These are phyloP conservation scores for Suillus subalutaceus DNA, from an alignment of 768 basidiomycete genomes.

Conservation along the genomic window DNA sequence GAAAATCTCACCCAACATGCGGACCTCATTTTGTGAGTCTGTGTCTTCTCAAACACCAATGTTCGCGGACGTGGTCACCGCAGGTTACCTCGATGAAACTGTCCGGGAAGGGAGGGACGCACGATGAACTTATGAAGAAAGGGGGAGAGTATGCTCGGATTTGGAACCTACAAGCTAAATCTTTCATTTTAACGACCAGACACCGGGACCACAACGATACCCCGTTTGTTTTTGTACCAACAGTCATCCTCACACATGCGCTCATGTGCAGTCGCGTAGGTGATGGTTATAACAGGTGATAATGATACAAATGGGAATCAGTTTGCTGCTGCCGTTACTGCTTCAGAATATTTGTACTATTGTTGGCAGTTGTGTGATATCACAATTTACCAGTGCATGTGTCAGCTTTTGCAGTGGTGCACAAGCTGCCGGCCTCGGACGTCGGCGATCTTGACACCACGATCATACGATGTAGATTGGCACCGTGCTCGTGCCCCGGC, in stretches of 20 bases:
- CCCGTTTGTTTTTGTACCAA: neutral
- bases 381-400: no score
- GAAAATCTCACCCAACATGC: conserved; percentile 72
- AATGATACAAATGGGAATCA: neutral
- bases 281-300: neutral
- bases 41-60: neutral
- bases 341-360: neutral
- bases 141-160: conserved; percentile 72
- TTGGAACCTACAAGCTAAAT: conserved; percentile 74
- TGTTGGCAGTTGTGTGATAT: no score
- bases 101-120: conserved; percentile 69
- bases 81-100: conserved; percentile 73
- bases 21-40: conserved; percentile 63
- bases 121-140: conserved; percentile 54
- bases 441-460: no score
- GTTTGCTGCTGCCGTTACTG: neutral
- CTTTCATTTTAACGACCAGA: conserved; percentile 48
- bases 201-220: neutral
- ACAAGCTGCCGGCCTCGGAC: neutral
- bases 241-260: neutral
- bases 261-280: neutral
- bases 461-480: no score
- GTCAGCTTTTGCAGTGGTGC: no score
- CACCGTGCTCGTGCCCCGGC: no score
- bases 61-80: neutral